Evolutionary conservation across 140 eudicot genomes (phyloP).

Genomic region (Oenanthe javanica): DNA sequence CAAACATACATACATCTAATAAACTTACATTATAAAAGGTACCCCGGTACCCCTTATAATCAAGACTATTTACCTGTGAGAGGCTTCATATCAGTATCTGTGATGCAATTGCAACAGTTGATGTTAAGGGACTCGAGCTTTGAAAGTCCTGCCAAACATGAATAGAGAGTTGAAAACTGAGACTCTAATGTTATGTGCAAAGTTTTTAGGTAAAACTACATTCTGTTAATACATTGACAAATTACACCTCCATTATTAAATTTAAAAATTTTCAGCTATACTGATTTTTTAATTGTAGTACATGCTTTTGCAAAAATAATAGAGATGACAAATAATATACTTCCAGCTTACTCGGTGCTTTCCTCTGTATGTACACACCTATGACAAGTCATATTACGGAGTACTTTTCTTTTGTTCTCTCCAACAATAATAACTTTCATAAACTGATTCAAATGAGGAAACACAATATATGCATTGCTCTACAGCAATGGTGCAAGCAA

Average conservation of each 20-base stretch:
- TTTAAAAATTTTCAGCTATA: neutral
- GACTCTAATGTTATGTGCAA: neutral
- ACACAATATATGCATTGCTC: neutral
- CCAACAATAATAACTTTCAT: neutral
- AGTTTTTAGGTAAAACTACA: neutral
- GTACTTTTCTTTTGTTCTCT: neutral
- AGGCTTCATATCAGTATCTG: constrained; percentile 82
- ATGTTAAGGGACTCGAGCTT: constrained; percentile 81
- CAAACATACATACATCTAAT: neutral
- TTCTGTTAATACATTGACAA: neutral
- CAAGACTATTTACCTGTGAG: constrained; percentile 47
- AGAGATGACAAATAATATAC: neutral
- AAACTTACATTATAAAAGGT: neutral
- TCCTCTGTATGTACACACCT: neutral
- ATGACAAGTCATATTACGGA: neutral
- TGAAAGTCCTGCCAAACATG: constrained; percentile 48
- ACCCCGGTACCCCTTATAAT: neutral
- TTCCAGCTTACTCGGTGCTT: neutral
- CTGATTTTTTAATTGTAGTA: neutral
- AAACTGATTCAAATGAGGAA: neutral
- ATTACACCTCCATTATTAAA: neutral
- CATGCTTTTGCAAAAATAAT: neutral
- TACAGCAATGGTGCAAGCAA: neutral
- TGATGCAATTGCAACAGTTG: constrained; percentile 90
- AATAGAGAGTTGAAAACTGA: neutral